Conservation (phyloP, 2,329 filamentous ascomycete species). For the Fusarium sarcochroum region DNA sequence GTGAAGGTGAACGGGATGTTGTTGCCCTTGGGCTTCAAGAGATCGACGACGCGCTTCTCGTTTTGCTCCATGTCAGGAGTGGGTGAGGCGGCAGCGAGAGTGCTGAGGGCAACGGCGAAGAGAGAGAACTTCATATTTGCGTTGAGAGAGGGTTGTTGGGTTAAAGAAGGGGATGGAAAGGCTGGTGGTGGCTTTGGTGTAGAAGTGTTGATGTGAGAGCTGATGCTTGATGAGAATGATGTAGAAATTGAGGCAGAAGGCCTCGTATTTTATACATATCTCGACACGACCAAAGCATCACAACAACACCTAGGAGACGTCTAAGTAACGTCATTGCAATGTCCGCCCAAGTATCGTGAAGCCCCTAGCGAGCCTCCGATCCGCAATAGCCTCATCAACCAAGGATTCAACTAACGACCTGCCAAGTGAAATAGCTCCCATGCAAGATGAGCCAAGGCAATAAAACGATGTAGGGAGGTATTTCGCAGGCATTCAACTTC, state of each 20-base stretch:
- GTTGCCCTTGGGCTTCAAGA: conserved; percentile 34
- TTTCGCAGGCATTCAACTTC: background rate
- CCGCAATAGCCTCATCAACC: conserved; percentile 1
- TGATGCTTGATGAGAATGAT: conserved; percentile 12
- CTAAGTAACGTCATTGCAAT: conserved; percentile 30
- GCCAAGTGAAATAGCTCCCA: conserved; percentile 29
- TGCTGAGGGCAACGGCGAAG: conserved; percentile 39
- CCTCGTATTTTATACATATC: conserved; percentile 29
- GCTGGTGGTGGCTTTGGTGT: background rate
- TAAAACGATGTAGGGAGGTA: conserved; percentile 12
- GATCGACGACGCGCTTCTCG: conserved; percentile 34
- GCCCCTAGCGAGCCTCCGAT: conserved; percentile 12
- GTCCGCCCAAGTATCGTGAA: conserved; percentile 7
- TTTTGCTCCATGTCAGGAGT: conserved; percentile 40
- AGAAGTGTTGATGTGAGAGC: background rate
- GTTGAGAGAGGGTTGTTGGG: background rate
- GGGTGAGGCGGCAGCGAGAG: conserved; percentile 42
- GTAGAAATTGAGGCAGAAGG: background rate
- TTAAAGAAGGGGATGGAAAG: background rate
- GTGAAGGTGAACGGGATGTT: conserved; percentile 59
- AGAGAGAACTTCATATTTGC: conserved; percentile 48
- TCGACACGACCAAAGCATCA: background rate
- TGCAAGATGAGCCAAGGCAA: conserved; percentile 9
- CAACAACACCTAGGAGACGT: background rate
- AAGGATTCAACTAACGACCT: conserved; percentile 3